Percentiles rank a stretch among this genome's conserved stretches.
Evolutionary conservation across 148 eudicot species (phyloP).

Genomic region (Chenopodium berlandieri): DNA sequence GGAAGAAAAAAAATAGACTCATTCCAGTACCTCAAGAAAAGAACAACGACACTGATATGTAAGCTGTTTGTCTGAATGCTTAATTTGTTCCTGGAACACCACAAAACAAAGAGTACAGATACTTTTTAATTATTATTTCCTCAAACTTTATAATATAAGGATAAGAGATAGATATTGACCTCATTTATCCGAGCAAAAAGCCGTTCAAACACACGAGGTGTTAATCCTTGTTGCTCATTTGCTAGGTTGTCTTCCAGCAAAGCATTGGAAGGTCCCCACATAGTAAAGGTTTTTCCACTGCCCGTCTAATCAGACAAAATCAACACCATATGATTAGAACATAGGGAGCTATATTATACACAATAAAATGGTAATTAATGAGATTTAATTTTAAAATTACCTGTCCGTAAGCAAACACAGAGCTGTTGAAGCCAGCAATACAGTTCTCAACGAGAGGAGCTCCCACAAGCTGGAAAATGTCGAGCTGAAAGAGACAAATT

Average conservation of each 20-base stretch:
- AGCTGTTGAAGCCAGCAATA: slow-evolving; percentile 93
- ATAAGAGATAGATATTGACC: slow-evolving; percentile 35
- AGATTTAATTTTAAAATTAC: slow-evolving; percentile 33
- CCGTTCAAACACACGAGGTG: slow-evolving; percentile 82
- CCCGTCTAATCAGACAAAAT: slow-evolving; percentile 60
- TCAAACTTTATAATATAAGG: background rate
- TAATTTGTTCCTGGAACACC: slow-evolving; percentile 66
- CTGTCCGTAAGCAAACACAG: slow-evolving; percentile 99
- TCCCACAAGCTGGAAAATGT: slow-evolving; percentile 89
- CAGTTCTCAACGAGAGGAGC: slow-evolving; percentile 97
- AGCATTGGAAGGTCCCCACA: slow-evolving; percentile 98
- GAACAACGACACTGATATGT: slow-evolving; percentile 92
- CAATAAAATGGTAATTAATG: background rate
- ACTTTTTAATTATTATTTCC: background rate
- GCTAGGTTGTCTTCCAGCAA: slow-evolving; percentile 61
- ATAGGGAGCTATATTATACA: background rate
- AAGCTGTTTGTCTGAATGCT: slow-evolving; percentile 76
- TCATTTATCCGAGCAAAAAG: slow-evolving; percentile 81
- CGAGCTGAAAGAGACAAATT: slow-evolving; percentile 49
- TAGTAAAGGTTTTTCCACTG: slow-evolving; percentile 93
- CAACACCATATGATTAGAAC: slow-evolving; percentile 16
- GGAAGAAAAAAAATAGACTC: background rate
- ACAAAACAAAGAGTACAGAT: slow-evolving; percentile 18
- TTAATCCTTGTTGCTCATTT: slow-evolving; percentile 79
- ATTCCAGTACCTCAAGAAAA: slow-evolving; percentile 76